Percentiles rank a stretch among this genome's conserved stretches.
phyloP scores from a whole-genome alignment of 768 basidiomycete species.

The Lentinula sp. region DNA sequence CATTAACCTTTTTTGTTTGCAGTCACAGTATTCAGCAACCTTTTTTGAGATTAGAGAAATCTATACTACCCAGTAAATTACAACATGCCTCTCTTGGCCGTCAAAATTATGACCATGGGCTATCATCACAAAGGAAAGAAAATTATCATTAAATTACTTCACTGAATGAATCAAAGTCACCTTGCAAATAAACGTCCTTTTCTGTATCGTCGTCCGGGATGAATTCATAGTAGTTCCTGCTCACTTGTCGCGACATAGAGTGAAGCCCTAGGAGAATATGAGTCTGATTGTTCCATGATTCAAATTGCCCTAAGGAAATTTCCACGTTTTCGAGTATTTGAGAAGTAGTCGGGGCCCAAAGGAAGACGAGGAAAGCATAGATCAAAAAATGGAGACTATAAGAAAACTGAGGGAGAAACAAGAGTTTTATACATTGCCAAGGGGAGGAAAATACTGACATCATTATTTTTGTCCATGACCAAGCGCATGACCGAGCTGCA shows the following conservation, averaged over 20 bases:
- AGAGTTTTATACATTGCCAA: too few relatives aligned
- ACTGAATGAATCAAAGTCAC: not conserved
- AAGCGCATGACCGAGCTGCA: too few relatives aligned
- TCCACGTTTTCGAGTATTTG: not conserved
- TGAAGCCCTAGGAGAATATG: not conserved
- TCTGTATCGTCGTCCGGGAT: not conserved
- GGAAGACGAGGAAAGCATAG: not conserved
- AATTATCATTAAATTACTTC: not conserved
- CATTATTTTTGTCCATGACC: too few relatives aligned
- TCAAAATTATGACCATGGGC: not conserved
- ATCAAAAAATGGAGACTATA: not conserved
- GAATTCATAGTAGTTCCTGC: not conserved
- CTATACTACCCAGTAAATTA: not conserved
- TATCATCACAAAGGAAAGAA: not conserved
- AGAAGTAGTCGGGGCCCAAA: not conserved
- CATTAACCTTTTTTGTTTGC: not conserved
- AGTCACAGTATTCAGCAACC: not conserved
- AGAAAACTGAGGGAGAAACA: not conserved
- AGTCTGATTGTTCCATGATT: not conserved
- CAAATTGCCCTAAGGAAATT: not conserved
- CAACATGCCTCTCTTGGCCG: not conserved
- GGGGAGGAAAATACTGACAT: too few relatives aligned
- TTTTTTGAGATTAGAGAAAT: not conserved
- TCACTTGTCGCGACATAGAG: not conserved
- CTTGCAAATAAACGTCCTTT: slow-evolving; percentile 4